phyloP scores from a whole-genome alignment of 2,329 filamentous ascomycete species.

The Aspergillus ustus region DNA sequence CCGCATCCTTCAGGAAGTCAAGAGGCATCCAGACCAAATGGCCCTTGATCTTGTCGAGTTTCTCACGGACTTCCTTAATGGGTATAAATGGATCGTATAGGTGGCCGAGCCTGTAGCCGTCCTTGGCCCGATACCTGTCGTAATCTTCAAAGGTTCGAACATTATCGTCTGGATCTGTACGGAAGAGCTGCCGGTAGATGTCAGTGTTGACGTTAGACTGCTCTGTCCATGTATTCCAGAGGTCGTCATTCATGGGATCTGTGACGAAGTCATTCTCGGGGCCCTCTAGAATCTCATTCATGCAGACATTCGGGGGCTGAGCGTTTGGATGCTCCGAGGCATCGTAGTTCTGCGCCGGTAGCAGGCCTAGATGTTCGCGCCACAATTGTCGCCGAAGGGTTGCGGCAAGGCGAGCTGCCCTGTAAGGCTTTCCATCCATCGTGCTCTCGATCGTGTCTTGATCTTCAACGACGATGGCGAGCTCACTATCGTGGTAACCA shows the following conservation, averaged over 20 bases:
- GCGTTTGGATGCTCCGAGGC: constrained; percentile 74
- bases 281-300: constrained; percentile 76
- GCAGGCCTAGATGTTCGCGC: constrained; percentile 86
- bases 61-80: constrained; percentile 71
- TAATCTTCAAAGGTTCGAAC: constrained; percentile 92
- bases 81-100: constrained; percentile 81
- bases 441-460: constrained; percentile 68
- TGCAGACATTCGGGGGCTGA: constrained; percentile 69
- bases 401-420: constrained; percentile 75
- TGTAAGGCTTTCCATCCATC: constrained; percentile 75
- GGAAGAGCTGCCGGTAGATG: constrained; percentile 80
- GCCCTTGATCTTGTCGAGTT: constrained; percentile 79
- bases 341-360: constrained; percentile 72
- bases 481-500: constrained; percentile 82
- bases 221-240: constrained; percentile 72
- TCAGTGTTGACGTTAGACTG: constrained; percentile 80
- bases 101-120: constrained; percentile 78
- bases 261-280: constrained; percentile 69
- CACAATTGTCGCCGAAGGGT: constrained; percentile 84
- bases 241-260: constrained; percentile 72
- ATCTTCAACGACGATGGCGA: constrained; percentile 88
- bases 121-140: constrained; percentile 70
- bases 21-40: constrained; percentile 97
- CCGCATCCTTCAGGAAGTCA: constrained; percentile 78
- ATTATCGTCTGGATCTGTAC: constrained; percentile 85